These are phyloP conservation scores for Mycena galericulata DNA, from an alignment of 768 basidiomycete species.

Conservation along the genomic window DNA sequence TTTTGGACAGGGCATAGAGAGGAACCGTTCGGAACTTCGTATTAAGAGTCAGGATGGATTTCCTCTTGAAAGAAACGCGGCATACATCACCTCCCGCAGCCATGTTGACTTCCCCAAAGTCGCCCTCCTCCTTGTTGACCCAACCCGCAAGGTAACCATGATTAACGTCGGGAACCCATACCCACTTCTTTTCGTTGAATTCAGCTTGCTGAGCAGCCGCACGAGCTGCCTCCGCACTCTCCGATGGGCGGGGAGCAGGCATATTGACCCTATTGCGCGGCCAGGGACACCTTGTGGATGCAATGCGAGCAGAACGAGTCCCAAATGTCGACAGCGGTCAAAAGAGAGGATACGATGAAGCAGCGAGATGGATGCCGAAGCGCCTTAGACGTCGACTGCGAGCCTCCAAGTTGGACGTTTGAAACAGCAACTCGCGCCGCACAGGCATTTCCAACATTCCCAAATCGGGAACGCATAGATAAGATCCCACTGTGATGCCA, in stretches of 20 bases:
- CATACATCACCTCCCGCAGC: constrained; percentile 86
- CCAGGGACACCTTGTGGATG: no score
- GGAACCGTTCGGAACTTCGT: constrained; percentile 74
- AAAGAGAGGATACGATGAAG: not conserved
- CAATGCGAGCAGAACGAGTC: not conserved
- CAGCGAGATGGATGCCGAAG: not conserved
- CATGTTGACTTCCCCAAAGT: constrained; percentile 86
- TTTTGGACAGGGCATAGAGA: constrained; percentile 88
- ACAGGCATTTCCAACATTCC: not conserved
- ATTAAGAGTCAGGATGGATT: not conserved
- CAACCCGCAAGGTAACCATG: constrained; percentile 96
- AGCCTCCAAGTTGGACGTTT: not conserved
- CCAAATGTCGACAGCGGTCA: not conserved
- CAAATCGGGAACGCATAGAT: not conserved
- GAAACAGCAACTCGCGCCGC: no score
- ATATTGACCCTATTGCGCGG: constrained; percentile 48
- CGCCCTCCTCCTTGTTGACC: constrained; percentile 90
- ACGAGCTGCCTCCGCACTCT: constrained; percentile 78
- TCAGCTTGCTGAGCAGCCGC: constrained; percentile 93
- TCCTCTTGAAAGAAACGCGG: constrained; percentile 20
- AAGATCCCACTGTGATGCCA: no score
- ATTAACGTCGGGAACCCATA: constrained; percentile 94
- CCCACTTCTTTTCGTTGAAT: constrained; percentile 98
- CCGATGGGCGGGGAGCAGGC: constrained; percentile 62
- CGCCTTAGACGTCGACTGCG: not conserved